Evolutionary conservation across 129 eudicot species (phyloP).

Genomic region (Lactuca saligna): DNA sequence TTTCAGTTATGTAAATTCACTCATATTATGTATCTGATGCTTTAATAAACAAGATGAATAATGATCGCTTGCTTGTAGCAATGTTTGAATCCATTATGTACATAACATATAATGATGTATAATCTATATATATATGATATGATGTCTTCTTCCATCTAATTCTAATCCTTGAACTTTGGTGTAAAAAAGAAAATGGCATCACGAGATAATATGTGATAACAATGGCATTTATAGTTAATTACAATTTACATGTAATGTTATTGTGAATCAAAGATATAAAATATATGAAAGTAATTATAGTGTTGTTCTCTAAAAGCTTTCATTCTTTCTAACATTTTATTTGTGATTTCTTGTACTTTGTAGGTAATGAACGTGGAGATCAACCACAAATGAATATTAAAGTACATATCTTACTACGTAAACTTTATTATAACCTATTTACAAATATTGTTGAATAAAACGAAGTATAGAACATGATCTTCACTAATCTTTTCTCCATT

Average conservation of each 20-base stretch:
- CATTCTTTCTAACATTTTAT: background rate
- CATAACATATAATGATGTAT: background rate
- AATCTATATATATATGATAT: background rate
- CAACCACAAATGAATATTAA: constrained; percentile 30
- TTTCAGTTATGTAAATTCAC: too few relatives aligned
- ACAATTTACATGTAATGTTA: too few relatives aligned
- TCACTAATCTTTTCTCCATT: background rate
- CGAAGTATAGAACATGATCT: background rate
- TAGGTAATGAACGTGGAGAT: constrained; percentile 28
- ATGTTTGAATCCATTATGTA: background rate
- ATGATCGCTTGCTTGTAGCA: too few relatives aligned
- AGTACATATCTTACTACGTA: constrained; percentile 5
- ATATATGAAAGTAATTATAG: too few relatives aligned
- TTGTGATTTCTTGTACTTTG: background rate
- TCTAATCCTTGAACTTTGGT: background rate
- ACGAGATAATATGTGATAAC: too few relatives aligned
- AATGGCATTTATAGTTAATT: too few relatives aligned
- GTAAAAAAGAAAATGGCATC: too few relatives aligned
- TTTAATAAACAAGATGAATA: too few relatives aligned
- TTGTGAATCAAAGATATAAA: too few relatives aligned
- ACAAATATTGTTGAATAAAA: background rate
- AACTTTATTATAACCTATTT: background rate
- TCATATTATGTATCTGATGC: too few relatives aligned
- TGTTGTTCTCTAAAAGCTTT: background rate
- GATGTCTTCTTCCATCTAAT: background rate